Base-by-base conservation (phyloP, 2,329 filamentous ascomycete genomes). In the Epichloe hybrida region DNA sequence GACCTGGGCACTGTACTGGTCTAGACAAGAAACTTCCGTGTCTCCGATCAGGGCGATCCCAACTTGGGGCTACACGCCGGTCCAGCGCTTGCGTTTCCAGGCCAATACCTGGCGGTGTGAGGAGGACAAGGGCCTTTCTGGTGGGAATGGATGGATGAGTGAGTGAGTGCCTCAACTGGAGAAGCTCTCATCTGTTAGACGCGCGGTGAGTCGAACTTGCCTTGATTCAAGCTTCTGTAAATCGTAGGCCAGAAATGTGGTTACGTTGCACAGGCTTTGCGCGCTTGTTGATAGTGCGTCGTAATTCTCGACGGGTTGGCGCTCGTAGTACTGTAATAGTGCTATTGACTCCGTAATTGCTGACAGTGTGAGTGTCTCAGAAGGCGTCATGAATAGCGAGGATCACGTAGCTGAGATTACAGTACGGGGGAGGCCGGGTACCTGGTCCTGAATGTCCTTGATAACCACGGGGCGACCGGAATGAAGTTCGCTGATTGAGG, bases 71-170 rank as follows among this genome's bases (percentile, higher is more conserved):
- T 31, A 21, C 20, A 36, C n/a, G 39, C 31, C n/a, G 40, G 23
- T 42, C n/a, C 20, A 21, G 46, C 50, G 38, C 39, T 38, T 47
- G 39, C 46, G 50, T 44, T 51, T 40, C 45, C 50, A 40, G 47
- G 21, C 15, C 36, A 38, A 20, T 37, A 23, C 4, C 17, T n/a
- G n/a, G n/a, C n/a, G n/a, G n/a, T n/a, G n/a, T n/a, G n/a, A n/a
- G n/a, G n/a, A n/a, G n/a, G n/a, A n/a, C n/a, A n/a, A n/a, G n/a
- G n/a, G n/a, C 20, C 8, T n/a, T 45, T 12, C 15, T 38, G 21
- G 15, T 11, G 27, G 21, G 15, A 39, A 47, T 36, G 17, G 17
- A 17, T 47, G 46, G 27, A 31, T 31, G 27, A 21, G 36, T 39
- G 46, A 21, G 21, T 47, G 45, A 21, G 36, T 35, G 6, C 21